Evolutionary conservation across 257 asterid species (phyloP).

Genomic region (Eucommia ulmoides): DNA sequence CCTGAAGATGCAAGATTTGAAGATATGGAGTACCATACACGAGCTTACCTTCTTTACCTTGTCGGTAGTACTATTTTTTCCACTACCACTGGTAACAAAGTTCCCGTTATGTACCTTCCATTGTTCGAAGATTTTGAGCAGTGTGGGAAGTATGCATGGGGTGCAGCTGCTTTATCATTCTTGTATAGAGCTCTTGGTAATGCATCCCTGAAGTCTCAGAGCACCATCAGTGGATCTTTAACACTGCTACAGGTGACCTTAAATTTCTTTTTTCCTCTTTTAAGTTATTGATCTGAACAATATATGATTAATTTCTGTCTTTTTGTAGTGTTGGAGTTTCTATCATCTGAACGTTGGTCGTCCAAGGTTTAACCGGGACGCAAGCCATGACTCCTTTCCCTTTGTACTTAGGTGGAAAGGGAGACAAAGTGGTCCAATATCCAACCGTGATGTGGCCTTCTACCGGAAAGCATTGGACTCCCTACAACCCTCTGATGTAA

Average conservation of each 20-base stretch:
- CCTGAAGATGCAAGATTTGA: slow-evolving; percentile 53
- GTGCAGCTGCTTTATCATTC: slow-evolving; percentile 86
- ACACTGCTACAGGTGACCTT: slow-evolving; percentile 71
- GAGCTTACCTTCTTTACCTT: slow-evolving; percentile 92
- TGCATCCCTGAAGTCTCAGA: slow-evolving; percentile 87
- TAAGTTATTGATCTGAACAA: background rate
- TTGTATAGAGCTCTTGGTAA: slow-evolving; percentile 91
- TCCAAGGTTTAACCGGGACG: slow-evolving; percentile 84
- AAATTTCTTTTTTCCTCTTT: slow-evolving; percentile 11
- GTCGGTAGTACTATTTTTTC: slow-evolving; percentile 91
- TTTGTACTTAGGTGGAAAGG: slow-evolving; percentile 99
- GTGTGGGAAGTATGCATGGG: slow-evolving; percentile 96
- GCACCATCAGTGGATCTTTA: slow-evolving; percentile 93
- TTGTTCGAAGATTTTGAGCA: slow-evolving; percentile 79
- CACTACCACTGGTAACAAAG: slow-evolving; percentile 95
- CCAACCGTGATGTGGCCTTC: slow-evolving; percentile 90
- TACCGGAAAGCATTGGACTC: slow-evolving; percentile 76
- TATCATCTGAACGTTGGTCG: slow-evolving; percentile 84
- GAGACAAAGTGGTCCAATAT: slow-evolving; percentile 80
- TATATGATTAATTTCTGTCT: too few species aligned
- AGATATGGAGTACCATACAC: slow-evolving; percentile 61
- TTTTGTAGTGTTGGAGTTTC: slow-evolving; percentile 96
- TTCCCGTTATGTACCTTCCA: slow-evolving; percentile 94
- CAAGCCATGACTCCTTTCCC: slow-evolving; percentile 91
- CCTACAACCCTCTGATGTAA: slow-evolving; percentile 43